These are phyloP conservation scores for Pulveroboletus sp. DNA, from an alignment of 768 basidiomycete genomes.

Conservation along the genomic window DNA sequence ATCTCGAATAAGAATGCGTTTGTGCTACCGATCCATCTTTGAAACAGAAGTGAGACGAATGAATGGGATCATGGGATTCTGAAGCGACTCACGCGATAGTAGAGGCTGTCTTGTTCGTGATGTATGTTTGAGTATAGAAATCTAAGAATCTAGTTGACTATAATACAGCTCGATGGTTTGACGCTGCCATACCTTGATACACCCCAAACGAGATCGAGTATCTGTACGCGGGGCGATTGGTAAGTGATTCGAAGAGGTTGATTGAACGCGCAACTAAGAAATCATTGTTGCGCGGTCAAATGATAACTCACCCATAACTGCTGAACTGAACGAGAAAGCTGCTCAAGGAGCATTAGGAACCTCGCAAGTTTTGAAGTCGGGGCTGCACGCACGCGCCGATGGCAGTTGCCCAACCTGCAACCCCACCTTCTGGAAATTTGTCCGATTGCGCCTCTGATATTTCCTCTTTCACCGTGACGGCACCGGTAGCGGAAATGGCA, in stretches of 20 bases:
- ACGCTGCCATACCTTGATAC: conserved; percentile 37
- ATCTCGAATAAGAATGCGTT: conserved; percentile 46
- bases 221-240: conserved; percentile 13
- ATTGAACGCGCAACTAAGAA: too few relatives aligned
- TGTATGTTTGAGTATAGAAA: conserved; percentile 37
- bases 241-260: background rate
- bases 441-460: background rate
- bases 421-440: conserved; percentile 28
- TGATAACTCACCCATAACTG: conserved; percentile 34
- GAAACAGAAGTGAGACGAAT: background rate
- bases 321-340: conserved; percentile 40
- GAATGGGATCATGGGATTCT: background rate
- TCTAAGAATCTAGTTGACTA: conserved; percentile 21
- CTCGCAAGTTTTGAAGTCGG: background rate
- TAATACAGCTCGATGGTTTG: background rate
- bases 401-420: conserved; percentile 29
- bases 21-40: conserved; percentile 45
- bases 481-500: too few relatives aligned
- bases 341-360: background rate
- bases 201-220: conserved; percentile 40
- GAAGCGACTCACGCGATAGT: conserved; percentile 35
- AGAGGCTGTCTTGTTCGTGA: conserved; percentile 36
- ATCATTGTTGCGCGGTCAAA: background rate
- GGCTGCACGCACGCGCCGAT: conserved; percentile 26
- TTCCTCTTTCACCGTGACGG: too few relatives aligned